These are phyloP conservation scores for Cichorium intybus DNA, from an alignment of 140 eudicot species.

Conservation along the genomic window DNA sequence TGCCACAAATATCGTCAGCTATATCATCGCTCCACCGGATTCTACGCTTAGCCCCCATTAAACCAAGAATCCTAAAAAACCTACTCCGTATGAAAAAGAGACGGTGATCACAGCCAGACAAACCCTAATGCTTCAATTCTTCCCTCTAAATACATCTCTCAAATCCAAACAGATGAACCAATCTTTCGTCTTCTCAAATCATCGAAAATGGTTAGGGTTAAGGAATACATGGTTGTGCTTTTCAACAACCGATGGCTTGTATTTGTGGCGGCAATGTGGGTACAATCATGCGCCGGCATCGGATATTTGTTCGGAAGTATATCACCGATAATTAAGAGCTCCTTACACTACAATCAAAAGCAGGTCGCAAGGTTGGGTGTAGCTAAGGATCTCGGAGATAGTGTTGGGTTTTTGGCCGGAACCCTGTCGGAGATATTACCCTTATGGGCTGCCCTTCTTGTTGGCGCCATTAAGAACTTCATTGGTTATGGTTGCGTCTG, in stretches of 20 bases:
- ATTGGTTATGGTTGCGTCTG: conserved; percentile 93
- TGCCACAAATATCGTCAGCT: background rate
- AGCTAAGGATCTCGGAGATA: conserved; percentile 94
- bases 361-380: conserved; percentile 88
- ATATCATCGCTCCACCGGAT: conserved; percentile 10
- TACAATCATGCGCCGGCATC: conserved; percentile 92
- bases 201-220: conserved; percentile 26
- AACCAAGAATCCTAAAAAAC: background rate
- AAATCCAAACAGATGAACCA: background rate
- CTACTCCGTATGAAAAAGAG: conserved; percentile 5
- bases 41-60: conserved; percentile 10
- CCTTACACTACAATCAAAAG: conserved; percentile 75
- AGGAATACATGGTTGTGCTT: conserved; percentile 42
- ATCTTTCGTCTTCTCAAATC: background rate
- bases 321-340: conserved; percentile 71
- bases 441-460: conserved; percentile 75
- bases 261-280: conserved; percentile 97
- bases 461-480: conserved; percentile 84
- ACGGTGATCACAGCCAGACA: background rate
- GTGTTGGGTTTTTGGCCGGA: conserved; percentile 94
- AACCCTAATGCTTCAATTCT: background rate
- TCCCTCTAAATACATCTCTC: background rate
- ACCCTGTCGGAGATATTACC: conserved; percentile 81
- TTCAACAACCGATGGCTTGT: conserved; percentile 89
- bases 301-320: conserved; percentile 92